Evolutionary conservation across 2,329 filamentous ascomycete species (phyloP).

Genomic region (Nigrospora osmanthi): DNA sequence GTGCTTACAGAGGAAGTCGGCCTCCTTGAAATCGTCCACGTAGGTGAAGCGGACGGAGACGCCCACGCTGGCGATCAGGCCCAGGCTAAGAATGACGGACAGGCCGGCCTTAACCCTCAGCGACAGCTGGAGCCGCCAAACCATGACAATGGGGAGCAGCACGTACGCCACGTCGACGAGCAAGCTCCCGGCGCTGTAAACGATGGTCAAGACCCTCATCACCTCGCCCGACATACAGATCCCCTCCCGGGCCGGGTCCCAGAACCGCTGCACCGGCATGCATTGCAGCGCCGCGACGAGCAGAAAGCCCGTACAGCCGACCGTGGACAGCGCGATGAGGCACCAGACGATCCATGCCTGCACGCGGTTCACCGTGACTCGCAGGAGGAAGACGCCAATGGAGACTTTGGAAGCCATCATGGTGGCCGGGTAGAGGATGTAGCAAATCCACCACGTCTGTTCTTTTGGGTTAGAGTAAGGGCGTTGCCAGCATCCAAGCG

Average conservation of each 20-base stretch:
- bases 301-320: not conserved
- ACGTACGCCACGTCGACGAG: conserved; percentile 3
- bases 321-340: not conserved
- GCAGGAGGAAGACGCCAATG: conserved; percentile 5
- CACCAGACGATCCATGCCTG: conserved; percentile 1
- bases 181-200: conserved; percentile 1
- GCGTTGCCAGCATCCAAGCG: too few relatives aligned
- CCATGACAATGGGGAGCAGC: conserved; percentile 2
- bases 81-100: conserved; percentile 35
- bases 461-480: too few relatives aligned
- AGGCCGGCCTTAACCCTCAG: conserved; percentile 17
- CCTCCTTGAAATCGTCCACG: not conserved
- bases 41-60: not conserved
- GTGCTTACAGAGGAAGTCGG: conserved; percentile 1
- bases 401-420: conserved; percentile 5
- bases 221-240: conserved; percentile 1
- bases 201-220: conserved; percentile 1
- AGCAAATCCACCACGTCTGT: conserved; percentile 1
- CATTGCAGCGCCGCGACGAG: conserved; percentile 4
- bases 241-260: conserved; percentile 2
- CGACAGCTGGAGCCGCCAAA: conserved; percentile 5
- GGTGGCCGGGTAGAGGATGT: conserved; percentile 4
- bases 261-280: conserved; percentile 3
- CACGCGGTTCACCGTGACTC: conserved; percentile 4
- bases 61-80: conserved; percentile 21